Evolutionary conservation across 306 rosid species (phyloP), one percentile per base, ranked within the genome.

Genomic region (Arachis stenosperma): DNA sequence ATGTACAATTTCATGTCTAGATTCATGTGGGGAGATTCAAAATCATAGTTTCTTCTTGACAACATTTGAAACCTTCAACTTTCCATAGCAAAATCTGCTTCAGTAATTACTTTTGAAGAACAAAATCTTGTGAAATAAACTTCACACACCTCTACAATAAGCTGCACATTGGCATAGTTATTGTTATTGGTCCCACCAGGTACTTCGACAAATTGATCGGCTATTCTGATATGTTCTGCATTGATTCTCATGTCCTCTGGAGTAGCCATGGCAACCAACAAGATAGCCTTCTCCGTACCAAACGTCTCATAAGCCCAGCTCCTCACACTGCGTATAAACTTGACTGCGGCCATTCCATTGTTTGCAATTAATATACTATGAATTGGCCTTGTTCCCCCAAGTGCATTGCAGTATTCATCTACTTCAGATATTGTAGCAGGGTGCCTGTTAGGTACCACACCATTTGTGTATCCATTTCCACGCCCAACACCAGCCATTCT

Each of bases 301-400:
- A 95, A 88, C 53, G 98, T 83, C 84, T 95, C 99, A 59, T 91
- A 91, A 48, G 99, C 96, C 99, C 99, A 95, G 51, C 88, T 85
- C 84, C 99, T 86, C 69, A 91, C 88, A 75, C 99, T 91, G 29
- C 99, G 96, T 33, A 95, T 95, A 78, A 95, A 95, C 78, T 95
- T 95, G 67, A 95, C 99, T 1, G 99, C 99, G 6, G 99, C 99
- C 99, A 95, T 95, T 81, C 99, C 99, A 90, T 95, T 95, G 87
- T 95, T 95, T 44, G 99, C 93, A 44, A 95, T 86, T 73, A 95
- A 87, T 80, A 95, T 95, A 70, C 99, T 95, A 72, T 91, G 98
- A 81, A 95, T 90, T 74, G 99, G 98, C 75, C 57, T 91, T 82
- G 88, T 87, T 71, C 99, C 99, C 47, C 98, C 93, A 65, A 95